These are phyloP conservation scores for Fusarium brevicatenulatum DNA, from an alignment of 2,329 filamentous ascomycete species.

Conservation along the genomic window DNA sequence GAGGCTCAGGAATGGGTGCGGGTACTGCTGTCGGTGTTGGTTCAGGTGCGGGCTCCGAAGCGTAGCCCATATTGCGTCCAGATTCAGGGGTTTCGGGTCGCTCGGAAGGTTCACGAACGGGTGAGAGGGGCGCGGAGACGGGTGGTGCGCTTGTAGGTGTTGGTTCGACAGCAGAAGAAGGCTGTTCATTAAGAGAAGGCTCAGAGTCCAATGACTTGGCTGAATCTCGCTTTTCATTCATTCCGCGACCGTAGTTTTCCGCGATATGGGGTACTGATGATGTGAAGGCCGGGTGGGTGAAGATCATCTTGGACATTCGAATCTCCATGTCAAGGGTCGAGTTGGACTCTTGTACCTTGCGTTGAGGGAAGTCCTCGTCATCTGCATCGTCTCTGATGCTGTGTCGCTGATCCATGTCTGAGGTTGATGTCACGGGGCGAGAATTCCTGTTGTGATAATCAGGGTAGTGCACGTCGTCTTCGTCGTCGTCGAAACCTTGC, in stretches of 20 bases:
- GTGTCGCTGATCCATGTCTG: conserved; percentile 44
- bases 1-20: conserved; percentile 43
- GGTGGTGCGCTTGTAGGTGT: conserved; percentile 10
- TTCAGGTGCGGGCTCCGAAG: conserved; percentile 21
- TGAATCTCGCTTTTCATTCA: conserved; percentile 60
- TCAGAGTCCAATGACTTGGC: conserved; percentile 58
- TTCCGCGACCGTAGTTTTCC: conserved; percentile 43
- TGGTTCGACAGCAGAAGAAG: conserved; percentile 20
- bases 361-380: conserved; percentile 34
- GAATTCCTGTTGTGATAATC: conserved; percentile 18
- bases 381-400: conserved; percentile 21
- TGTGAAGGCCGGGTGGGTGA: conserved; percentile 52
- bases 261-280: conserved; percentile 53
- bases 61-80: conserved; percentile 12
- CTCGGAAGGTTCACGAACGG: conserved; percentile 15
- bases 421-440: conserved; percentile 51
- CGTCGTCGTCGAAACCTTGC: conserved; percentile 65
- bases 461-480: conserved; percentile 51
- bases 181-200: conserved; percentile 43
- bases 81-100: conserved; percentile 32
- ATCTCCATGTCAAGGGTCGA: conserved; percentile 53
- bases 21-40: conserved; percentile 36
- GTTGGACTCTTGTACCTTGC: conserved; percentile 31
- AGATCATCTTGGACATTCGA: conserved; percentile 54
- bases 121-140: conserved; percentile 29